Evolutionary conservation across 768 basidiomycete species (phyloP).

Genomic region (Filobasidium wieringae): DNA sequence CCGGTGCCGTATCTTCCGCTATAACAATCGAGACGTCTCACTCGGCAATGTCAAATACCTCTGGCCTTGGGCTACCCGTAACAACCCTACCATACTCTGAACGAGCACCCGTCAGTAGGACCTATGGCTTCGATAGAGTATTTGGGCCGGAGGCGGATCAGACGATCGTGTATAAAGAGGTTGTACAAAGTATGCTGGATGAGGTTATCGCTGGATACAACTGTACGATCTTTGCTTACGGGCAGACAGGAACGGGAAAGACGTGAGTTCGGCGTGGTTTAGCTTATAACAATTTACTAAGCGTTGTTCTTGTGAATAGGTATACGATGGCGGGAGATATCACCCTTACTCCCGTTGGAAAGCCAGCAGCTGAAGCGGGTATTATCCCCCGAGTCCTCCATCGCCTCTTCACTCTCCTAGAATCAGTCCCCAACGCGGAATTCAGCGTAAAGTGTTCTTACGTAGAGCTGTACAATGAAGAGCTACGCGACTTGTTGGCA

Average conservation of each 20-base stretch:
- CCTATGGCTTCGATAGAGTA: conserved; percentile 88
- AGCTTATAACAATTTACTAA: neutral
- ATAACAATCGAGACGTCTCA: conserved; percentile 61
- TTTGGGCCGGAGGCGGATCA: conserved; percentile 97
- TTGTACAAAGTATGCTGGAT: conserved; percentile 80
- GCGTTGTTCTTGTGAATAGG: conserved; percentile 20
- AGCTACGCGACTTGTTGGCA: conserved; percentile 82
- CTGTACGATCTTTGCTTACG: conserved; percentile 94
- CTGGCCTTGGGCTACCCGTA: conserved; percentile 24
- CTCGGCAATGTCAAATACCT: conserved; percentile 16
- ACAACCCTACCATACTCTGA: conserved; percentile 32
- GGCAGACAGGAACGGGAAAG: conserved; percentile 97
- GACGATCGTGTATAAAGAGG: conserved; percentile 81
- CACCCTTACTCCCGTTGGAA: conserved; percentile 50
- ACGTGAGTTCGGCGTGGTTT: conserved; percentile 52
- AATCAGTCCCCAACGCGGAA: conserved; percentile 55
- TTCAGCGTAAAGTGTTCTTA: conserved; percentile 89
- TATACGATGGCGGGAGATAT: conserved; percentile 96
- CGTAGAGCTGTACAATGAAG: conserved; percentile 95
- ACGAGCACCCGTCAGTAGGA: conserved; percentile 39
- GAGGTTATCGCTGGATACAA: conserved; percentile 95
- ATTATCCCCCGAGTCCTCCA: conserved; percentile 92
- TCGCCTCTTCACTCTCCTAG: conserved; percentile 78
- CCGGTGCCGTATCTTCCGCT: conserved; percentile 61
- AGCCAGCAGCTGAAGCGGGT: conserved; percentile 73